Evolutionary conservation across 768 basidiomycete species (phyloP).

Genomic region (Lactarius hatsudake): DNA sequence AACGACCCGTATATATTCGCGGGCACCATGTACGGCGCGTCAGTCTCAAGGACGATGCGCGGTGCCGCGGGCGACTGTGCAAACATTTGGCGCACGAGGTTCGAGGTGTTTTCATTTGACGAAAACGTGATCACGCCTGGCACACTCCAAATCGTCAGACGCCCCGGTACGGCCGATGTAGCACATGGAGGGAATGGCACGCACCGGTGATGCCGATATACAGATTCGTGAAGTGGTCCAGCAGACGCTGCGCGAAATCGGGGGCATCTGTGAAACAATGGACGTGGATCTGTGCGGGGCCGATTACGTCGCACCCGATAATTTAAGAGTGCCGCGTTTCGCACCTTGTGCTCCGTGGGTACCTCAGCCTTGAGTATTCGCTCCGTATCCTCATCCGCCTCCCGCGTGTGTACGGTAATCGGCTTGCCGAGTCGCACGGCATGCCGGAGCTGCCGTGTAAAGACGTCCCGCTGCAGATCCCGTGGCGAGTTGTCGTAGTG

Average conservation of each 20-base stretch:
- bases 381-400: slow-evolving; percentile 82
- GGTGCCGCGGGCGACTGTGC: slow-evolving; percentile 25
- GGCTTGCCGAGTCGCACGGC: slow-evolving; percentile 72
- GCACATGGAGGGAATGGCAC: slow-evolving; percentile 1
- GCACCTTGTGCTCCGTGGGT: slow-evolving; percentile 64
- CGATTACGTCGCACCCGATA: background rate
- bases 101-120: slow-evolving; percentile 68
- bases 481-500: slow-evolving; percentile 80
- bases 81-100: slow-evolving; percentile 51
- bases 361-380: slow-evolving; percentile 73
- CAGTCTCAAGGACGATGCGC: slow-evolving; percentile 69
- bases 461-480: slow-evolving; percentile 61
- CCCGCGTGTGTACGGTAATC: slow-evolving; percentile 82
- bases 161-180: background rate
- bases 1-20: slow-evolving; percentile 64
- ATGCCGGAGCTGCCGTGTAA: slow-evolving; percentile 62
- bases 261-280: slow-evolving; percentile 89
- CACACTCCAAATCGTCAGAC: background rate
- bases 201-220: slow-evolving; percentile 79
- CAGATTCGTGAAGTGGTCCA: slow-evolving; percentile 77
- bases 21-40: slow-evolving; percentile 87
- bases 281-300: slow-evolving; percentile 62
- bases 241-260: slow-evolving; percentile 63
- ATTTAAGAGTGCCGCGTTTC: slow-evolving; percentile 17
- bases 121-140: slow-evolving; percentile 78